Evolutionary conservation across 78 protist genomes (phyloP).

Genomic region (Dictyostelium purpureum): DNA sequence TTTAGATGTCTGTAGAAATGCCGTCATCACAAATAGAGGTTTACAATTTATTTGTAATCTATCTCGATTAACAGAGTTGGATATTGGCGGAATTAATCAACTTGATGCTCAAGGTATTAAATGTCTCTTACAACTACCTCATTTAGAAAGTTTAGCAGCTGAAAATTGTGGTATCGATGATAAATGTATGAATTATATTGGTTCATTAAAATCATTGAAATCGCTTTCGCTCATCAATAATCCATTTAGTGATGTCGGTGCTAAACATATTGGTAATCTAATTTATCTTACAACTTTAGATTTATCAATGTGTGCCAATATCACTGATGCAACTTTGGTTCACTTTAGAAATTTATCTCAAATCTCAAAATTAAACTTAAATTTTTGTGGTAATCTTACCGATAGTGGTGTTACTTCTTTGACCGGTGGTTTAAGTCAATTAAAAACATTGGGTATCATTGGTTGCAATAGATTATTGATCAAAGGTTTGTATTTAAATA

Average conservation of each 20-base stretch:
- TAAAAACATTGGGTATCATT: slow-evolving; percentile 51
- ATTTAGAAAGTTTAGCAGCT: neutral
- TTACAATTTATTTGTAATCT: neutral
- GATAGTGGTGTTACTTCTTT: slow-evolving; percentile 38
- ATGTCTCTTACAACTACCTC: neutral
- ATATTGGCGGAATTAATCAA: slow-evolving; percentile 5
- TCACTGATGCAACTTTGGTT: slow-evolving; percentile 40
- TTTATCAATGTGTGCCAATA: slow-evolving; percentile 55
- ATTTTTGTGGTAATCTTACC: slow-evolving; percentile 53
- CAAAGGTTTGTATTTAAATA: slow-evolving; percentile 23
- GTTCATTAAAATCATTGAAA: neutral
- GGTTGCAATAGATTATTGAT: slow-evolving; percentile 75
- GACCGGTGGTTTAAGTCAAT: slow-evolving; percentile 48
- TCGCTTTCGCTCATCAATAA: slow-evolving; percentile 42
- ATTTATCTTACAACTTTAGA: slow-evolving; percentile 16
- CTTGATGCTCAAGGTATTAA: neutral
- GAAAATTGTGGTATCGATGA: slow-evolving; percentile 36
- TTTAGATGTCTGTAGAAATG: slow-evolving; percentile 21
- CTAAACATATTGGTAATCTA: slow-evolving; percentile 29
- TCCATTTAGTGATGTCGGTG: slow-evolving; percentile 54
- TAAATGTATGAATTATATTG: slow-evolving; percentile 21
- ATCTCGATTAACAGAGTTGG: slow-evolving; percentile 11
- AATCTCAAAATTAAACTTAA: slow-evolving; percentile 63
- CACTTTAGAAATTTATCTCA: slow-evolving; percentile 28
- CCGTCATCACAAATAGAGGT: neutral